These are phyloP conservation scores for Saccharomycopsis microspora DNA, from an alignment of 805 yeast species.

Conservation along the genomic window DNA sequence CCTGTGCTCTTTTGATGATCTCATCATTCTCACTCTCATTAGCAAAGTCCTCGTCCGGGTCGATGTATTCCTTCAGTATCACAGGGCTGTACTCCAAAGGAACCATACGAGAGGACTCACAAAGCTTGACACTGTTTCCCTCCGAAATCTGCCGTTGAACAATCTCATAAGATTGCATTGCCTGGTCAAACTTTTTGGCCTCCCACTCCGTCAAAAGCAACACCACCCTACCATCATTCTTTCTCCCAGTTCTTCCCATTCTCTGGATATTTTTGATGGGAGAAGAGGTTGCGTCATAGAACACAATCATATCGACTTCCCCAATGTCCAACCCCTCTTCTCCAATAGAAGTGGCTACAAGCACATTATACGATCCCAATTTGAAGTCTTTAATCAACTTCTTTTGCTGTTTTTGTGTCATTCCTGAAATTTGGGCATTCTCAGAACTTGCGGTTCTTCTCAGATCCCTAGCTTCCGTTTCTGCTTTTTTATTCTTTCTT, in stretches of 20 bases:
- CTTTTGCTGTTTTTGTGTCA: conserved; percentile 85
- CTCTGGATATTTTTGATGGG: conserved; percentile 91
- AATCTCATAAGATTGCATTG: conserved; percentile 72
- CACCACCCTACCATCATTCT: conserved; percentile 75
- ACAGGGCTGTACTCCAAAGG: conserved; percentile 47
- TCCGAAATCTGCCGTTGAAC: conserved; percentile 60
- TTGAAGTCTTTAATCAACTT: conserved; percentile 66
- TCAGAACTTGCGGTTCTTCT: conserved; percentile 55
- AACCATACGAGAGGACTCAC: conserved; percentile 51
- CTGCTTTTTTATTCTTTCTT: conserved; percentile 22
- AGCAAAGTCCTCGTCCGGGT: conserved; percentile 61
- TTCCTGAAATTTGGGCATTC: conserved; percentile 68
- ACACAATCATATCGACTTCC: conserved; percentile 87
- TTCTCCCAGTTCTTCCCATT: conserved; percentile 98
- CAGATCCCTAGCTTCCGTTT: conserved; percentile 24
- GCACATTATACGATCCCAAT: conserved; percentile 57
- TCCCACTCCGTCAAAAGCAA: conserved; percentile 71
- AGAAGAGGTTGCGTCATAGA: conserved; percentile 87
- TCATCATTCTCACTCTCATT: conserved; percentile 48
- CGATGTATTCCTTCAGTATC: conserved; percentile 45
- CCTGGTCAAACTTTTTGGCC: conserved; percentile 64
- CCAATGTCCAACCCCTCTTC: conserved; percentile 99
- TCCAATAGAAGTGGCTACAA: conserved; percentile 95
- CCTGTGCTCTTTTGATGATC: conserved; percentile 56
- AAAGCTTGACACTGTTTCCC: conserved; percentile 32